Evolutionary conservation across 371 early-diverging fungal species (phyloP).

Genomic region (Mucor circinelloides): DNA sequence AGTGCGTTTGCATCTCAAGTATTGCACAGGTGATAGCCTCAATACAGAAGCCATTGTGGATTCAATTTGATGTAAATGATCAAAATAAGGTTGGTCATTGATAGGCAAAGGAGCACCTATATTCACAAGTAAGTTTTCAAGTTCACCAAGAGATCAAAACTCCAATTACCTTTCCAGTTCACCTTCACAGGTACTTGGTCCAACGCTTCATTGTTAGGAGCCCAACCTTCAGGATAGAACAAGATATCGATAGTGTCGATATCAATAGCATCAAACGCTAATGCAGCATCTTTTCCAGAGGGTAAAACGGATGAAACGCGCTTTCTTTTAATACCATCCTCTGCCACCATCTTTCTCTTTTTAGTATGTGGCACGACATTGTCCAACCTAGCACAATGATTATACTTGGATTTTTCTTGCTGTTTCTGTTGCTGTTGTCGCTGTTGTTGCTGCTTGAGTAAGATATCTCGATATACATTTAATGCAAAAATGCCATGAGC

Average conservation of each 20-base stretch:
- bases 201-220: slow-evolving; percentile 20
- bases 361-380: slow-evolving; percentile 30
- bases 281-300: slow-evolving; percentile 29
- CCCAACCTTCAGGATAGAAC: slow-evolving; percentile 29
- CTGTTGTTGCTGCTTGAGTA: slow-evolving; percentile 1
- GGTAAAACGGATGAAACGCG: slow-evolving; percentile 28
- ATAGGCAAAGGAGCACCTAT: slow-evolving; percentile 54
- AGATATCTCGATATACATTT: slow-evolving; percentile 26
- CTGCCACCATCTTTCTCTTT: slow-evolving; percentile 20
- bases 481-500: slow-evolving; percentile 22
- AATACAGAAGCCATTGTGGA: slow-evolving; percentile 61
- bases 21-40: slow-evolving; percentile 67
- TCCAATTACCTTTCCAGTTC: slow-evolving; percentile 35
- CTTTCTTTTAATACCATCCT: slow-evolving; percentile 18
- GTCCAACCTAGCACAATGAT: slow-evolving; percentile 27
- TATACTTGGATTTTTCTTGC: slow-evolving; percentile 1
- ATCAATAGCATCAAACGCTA: slow-evolving; percentile 34
- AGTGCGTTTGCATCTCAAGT: slow-evolving; percentile 49
- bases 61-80: slow-evolving; percentile 57
- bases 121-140: not conserved
- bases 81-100: slow-evolving; percentile 40
- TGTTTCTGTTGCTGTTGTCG: slow-evolving; percentile 6
- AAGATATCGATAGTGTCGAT: slow-evolving; percentile 24
- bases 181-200: slow-evolving; percentile 29
- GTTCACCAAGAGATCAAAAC: not conserved